Evolutionary conservation across 805 yeast species (phyloP), one percentile per base, ranked within the genome.

Genomic region (Tetrapisispora taiwanensis): DNA sequence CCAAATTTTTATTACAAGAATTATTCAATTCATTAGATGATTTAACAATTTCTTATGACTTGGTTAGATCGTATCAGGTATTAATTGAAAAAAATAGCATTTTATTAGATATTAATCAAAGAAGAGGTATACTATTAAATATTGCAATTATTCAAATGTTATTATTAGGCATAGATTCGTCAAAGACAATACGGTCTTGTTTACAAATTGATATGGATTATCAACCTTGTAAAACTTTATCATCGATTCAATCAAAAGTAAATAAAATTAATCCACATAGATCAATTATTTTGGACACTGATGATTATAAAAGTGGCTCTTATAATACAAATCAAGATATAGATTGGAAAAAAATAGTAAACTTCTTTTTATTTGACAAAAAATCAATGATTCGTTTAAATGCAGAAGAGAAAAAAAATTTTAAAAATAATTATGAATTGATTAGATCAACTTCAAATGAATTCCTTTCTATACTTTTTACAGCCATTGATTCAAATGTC

Each of bases 201-300:
- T 66, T 90, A 40, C 78, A 83, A 44, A 72, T 77, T 36, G 90
- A 90, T 60, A 84, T 86, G 61, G 96, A 86, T 49, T 74, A 72
- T 50, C 65, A 65, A 24, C 65, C 62, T 2, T 87, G 95, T 60
- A 76, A 79, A 27, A 64, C 56, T 15, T 54, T 73, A 27, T 74
- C 84, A 10, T 75, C 80, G 52, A 60, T 78, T n/a, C 66, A 66
- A 45, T 68, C 75, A 27, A 74, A 72, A 46, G 63, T 78, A 27
- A 41, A 45, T 53, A 48, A 57, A 54, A 37, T 56, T 36, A 48
- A 67, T 59, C 45, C 65, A 70, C 34, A 62, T 66, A 46, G 64
- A 49, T 53, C 65, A 53, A 35, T 74, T 24, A 70, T 74, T 31
- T 64, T 72, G 13, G 71, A 75, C 43, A 74, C 79, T 1, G 57